Percentiles rank a stretch among this genome's conserved stretches.
Evolutionary conservation across 148 eudicot species (phyloP).

Genomic region (Rhododendron ovatum): DNA sequence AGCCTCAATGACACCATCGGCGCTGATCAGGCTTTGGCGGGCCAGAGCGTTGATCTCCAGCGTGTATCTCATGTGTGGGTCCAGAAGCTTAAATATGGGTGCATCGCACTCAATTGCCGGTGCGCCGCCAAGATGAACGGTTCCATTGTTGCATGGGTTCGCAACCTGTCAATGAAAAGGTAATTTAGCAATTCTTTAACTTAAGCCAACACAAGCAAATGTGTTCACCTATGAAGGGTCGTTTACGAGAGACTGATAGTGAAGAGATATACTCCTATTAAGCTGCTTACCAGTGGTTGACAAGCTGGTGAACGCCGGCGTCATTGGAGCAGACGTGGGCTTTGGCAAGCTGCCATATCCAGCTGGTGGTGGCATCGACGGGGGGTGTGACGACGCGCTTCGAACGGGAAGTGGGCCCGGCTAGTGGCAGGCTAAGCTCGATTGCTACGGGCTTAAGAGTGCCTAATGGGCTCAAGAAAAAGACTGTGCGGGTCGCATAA

Average conservation of each 20-base stretch:
- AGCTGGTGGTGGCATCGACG: constrained; percentile 68
- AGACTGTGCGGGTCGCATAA: constrained; percentile 79
- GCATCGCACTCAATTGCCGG: constrained; percentile 83
- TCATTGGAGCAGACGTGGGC: constrained; percentile 95
- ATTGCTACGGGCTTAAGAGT: constrained; percentile 93
- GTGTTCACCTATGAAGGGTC: not conserved
- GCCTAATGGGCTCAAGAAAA: constrained; percentile 60
- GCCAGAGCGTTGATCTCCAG: constrained; percentile 75
- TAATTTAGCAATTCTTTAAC: not conserved
- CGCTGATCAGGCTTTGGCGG: constrained; percentile 66
- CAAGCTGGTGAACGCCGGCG: constrained; percentile 92
- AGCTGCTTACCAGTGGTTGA: constrained; percentile 68
- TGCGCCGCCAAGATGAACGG: constrained; percentile 90
- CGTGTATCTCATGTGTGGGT: constrained; percentile 97
- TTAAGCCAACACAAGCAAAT: no score
- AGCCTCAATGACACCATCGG: constrained; percentile 77
- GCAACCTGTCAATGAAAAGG: constrained; percentile 36
- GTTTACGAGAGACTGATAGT: not conserved
- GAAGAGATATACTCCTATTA: not conserved
- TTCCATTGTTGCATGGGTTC: constrained; percentile 76
- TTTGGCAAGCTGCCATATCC: constrained; percentile 91
- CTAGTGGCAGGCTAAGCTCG: constrained; percentile 72
- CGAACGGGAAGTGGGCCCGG: constrained; percentile 42
- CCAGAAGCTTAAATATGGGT: constrained; percentile 83
- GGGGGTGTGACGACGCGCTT: constrained; percentile 81